Evolutionary conservation across 2,329 filamentous ascomycete genomes (phyloP), one percentile per base, ranked within the genome.

Genomic region (Arthrinium puccinioides): DNA sequence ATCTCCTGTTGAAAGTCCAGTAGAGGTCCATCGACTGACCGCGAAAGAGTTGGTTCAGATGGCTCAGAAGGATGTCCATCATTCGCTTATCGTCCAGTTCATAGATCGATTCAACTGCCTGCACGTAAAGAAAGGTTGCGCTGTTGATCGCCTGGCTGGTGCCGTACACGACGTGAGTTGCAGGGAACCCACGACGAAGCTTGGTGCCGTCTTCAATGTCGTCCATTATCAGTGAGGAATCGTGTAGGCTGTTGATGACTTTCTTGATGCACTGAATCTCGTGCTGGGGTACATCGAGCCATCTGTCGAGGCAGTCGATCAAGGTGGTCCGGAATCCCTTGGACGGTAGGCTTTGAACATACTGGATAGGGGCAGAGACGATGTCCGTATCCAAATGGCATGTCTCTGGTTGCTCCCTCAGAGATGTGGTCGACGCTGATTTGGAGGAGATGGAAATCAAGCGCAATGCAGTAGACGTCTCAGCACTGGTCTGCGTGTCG

Each of bases 161-260:
- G 0, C 63, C 63, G 38, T 57, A 67, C 5, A 66, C 48, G 2
- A 41, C 42, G 37, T 66, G 62, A 1, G 57, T 46, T 1, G 61
- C 41, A 6, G 61, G 59, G n/a, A 47, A 49, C 3, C 56, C 58
- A 4, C 61, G 51, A 2, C 62, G 50, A 1, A 61, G 41, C 3
- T 40, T 21, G 1, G 62, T 63, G 2, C 43, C 36, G 34, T 66
- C 62, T 43, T 66, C 46, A 11, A 67, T 49, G 44, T 67, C 62
- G 34, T 64, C 62, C 4, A 66, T 44, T 20, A 40, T 63, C 9
- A 60, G 40, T 1, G 60, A 60, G 2, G 52, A 41, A 11, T 48
- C 54, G 34, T 62, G 57, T 4, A 62, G 44, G 6, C 47, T 33
- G 19, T 40, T 35, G 6, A 57, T 38, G 4, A 59, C 44, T 3